Evolutionary conservation across 352 stramenopile species (phyloP).

Genomic region (Phytopythium sindhum): DNA sequence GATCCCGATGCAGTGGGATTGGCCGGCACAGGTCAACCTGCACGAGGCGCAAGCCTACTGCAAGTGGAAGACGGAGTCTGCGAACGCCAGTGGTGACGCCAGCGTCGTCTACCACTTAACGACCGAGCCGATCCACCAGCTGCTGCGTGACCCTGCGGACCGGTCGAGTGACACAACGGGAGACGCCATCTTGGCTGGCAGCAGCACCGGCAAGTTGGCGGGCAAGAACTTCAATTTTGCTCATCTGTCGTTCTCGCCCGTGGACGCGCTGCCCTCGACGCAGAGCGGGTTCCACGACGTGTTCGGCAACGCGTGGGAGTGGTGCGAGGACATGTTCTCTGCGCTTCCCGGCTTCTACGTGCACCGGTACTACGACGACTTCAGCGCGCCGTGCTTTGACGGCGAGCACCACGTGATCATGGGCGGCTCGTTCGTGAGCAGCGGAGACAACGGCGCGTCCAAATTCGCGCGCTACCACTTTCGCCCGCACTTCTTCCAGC

Average conservation of each 20-base stretch:
- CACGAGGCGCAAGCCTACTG: constrained; percentile 95
- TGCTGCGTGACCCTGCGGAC: constrained; percentile 75
- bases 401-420: constrained; percentile 96
- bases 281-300: constrained; percentile 90
- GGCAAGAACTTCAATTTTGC: constrained; percentile 93
- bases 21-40: constrained; percentile 95
- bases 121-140: constrained; percentile 92
- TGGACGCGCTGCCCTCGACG: constrained; percentile 75
- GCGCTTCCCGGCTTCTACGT: constrained; percentile 91
- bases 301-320: constrained; percentile 96
- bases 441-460: constrained; percentile 91
- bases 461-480: constrained; percentile 97
- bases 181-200: constrained; percentile 78
- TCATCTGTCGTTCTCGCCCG: constrained; percentile 88
- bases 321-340: constrained; percentile 95
- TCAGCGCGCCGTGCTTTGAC: constrained; percentile 97
- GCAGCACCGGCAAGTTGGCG: constrained; percentile 36
- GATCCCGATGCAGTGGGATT: constrained; percentile 93
- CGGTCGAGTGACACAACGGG: constrained; percentile 33
- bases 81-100: constrained; percentile 51
- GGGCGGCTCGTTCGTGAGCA: constrained; percentile 94
- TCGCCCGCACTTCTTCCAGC: constrained; percentile 96
- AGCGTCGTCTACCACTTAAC: constrained; percentile 83
- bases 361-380: constrained; percentile 95
- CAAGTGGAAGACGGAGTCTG: constrained; percentile 64